Evolutionary conservation across 306 rosid species (phyloP), one percentile per base, ranked within the genome.

Genomic region (Cicer bijugum): DNA sequence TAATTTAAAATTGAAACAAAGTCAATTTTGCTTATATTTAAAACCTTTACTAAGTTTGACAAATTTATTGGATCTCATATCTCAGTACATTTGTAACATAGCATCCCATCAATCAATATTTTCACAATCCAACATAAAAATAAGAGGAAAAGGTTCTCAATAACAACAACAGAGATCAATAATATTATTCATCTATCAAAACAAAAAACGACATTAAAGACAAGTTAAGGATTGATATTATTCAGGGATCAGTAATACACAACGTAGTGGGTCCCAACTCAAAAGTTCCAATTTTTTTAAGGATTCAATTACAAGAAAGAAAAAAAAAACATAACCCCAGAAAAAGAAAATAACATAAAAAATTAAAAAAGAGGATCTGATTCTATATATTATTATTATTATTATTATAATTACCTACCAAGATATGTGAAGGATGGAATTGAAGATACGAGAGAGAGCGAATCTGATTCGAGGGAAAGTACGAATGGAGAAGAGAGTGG

Each of bases 401-500:
- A 28, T 17, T 17, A 17, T 20, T 1, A 20, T 20, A 1, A 20
- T 20, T 5, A 61, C 68, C 81, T 86, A 90, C 86, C 87, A 71
- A 83, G 85, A 17, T 40, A 69, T 6, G 67, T 75, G 85, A 71
- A 76, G 0, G 47, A 93, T 48, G 62, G 86, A 77, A 67, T 50
- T 74, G 89, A 87, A 81, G 88, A 94, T 61, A 23, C 96, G 89
- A 67, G 91, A 84, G 78, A 85, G 69, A 57, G 85, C 91, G 47
- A 81, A 72, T 55, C 92, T 89, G 4, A 94, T 12, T 35, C 90
- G 91, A 73, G 91, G 89, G 67, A 76, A 88, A 20, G 79, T 71
- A 17, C 76, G 71, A 69, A 82, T 48, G 43, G 95, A 71, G 78
- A 78, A 82, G 48, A 63, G 1, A 9, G 86, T 17, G 57, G 84